Conservation (phyloP, 2,329 filamentous ascomycete genomes). For the Ascochyta clinopodiicola region DNA sequence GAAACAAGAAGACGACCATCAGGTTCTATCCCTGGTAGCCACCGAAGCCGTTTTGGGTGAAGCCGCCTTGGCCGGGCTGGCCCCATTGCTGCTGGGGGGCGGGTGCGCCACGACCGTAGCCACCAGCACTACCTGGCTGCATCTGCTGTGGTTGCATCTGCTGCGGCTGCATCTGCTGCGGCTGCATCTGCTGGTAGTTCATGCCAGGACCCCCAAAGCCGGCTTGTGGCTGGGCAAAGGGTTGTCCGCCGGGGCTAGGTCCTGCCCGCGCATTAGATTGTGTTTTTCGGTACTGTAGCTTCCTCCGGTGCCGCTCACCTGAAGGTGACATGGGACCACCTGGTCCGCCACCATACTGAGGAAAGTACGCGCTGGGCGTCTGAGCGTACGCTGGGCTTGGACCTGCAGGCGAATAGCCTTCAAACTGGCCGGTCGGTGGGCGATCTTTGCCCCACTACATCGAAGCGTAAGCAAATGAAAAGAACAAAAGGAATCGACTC, state of each 20-base stretch:
- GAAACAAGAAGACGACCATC: conserved; percentile 34
- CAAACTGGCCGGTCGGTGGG: conserved; percentile 81
- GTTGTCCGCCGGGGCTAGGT: conserved; percentile 66
- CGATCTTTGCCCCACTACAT: conserved; percentile 98
- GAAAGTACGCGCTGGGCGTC: conserved; percentile 83
- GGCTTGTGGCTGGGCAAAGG: conserved; percentile 60
- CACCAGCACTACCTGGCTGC: conserved; percentile 72
- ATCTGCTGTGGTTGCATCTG: conserved; percentile 31
- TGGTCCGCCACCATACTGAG: conserved; percentile 82
- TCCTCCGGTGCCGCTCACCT: conserved; percentile 53
- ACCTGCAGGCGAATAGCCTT: conserved; percentile 83
- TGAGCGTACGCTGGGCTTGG: conserved; percentile 77
- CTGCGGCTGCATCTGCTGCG: conserved; percentile 25
- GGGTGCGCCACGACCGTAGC: conserved; percentile 78
- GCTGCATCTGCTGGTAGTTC: conserved; percentile 50
- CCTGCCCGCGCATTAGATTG: conserved; percentile 53
- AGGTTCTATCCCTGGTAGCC: conserved; percentile 63
- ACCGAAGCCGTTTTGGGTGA: conserved; percentile 63
- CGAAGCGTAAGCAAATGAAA: conserved; percentile 40
- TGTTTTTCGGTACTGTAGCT: conserved; percentile 45
- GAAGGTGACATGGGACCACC: conserved; percentile 65
- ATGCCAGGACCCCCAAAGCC: conserved; percentile 68
- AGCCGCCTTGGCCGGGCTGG: conserved; percentile 55
- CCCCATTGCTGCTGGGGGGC: conserved; percentile 61
- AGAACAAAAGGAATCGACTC: conserved; percentile 23